Evolutionary conservation across 2,329 filamentous ascomycete species (phyloP).

Genomic region (Delphinella strobiligena): DNA sequence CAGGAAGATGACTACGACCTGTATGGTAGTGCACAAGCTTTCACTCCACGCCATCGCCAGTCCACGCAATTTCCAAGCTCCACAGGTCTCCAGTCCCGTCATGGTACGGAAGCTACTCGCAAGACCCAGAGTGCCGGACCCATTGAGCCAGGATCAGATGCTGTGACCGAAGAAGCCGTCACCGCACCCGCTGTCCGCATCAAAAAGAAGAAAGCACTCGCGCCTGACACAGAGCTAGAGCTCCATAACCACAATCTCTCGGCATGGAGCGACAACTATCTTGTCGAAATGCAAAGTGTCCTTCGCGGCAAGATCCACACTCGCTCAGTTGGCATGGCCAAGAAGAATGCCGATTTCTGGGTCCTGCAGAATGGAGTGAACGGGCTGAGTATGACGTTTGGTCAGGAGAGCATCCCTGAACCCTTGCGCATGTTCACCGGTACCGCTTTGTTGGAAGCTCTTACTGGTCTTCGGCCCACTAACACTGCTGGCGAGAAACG

Average conservation of each 20-base stretch:
- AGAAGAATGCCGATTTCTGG: slow-evolving; percentile 51
- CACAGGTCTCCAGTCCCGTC: too few relatives aligned
- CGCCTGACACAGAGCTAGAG: slow-evolving; percentile 29
- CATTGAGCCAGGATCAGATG: slow-evolving; percentile 3
- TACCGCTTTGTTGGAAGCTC: slow-evolving; percentile 36
- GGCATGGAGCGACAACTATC: slow-evolving; percentile 47
- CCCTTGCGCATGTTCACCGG: slow-evolving; percentile 51
- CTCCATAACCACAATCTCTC: slow-evolving; percentile 44
- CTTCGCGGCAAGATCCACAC: slow-evolving; percentile 17
- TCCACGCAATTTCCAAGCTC: too few relatives aligned
- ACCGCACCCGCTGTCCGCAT: slow-evolving; percentile 29
- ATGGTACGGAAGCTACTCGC: too few relatives aligned
- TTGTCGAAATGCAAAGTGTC: slow-evolving; percentile 47
- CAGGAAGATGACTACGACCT: slow-evolving; percentile 6
- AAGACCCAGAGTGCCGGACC: background rate
- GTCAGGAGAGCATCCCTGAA: slow-evolving; percentile 27
- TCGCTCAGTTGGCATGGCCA: slow-evolving; percentile 36
- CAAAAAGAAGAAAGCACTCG: slow-evolving; percentile 28
- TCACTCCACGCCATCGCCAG: slow-evolving; percentile 2
- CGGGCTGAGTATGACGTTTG: slow-evolving; percentile 37
- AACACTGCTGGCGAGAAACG: slow-evolving; percentile 15
- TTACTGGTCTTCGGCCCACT: slow-evolving; percentile 20
- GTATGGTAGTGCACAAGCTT: slow-evolving; percentile 3
- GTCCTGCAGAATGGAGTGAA: slow-evolving; percentile 46
- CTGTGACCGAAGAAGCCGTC: slow-evolving; percentile 26